A percentile compares a stretch with the other conserved stretches of the same genome.
These are phyloP conservation scores for Emmonsiellopsis sp. DNA, from an alignment of 2,329 filamentous ascomycete species.

Conservation along the genomic window DNA sequence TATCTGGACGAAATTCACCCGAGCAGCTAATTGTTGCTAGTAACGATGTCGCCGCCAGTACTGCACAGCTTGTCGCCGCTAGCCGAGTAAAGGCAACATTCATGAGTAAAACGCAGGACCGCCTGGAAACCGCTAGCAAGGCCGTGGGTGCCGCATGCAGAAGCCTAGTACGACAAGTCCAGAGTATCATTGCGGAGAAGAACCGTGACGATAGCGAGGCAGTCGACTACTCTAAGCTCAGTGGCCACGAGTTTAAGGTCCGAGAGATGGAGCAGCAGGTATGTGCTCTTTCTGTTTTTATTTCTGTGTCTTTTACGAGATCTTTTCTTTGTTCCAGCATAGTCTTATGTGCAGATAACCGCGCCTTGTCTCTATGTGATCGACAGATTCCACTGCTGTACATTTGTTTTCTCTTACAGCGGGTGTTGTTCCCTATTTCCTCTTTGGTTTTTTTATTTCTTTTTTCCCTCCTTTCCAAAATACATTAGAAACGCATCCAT, in stretches of 20 bases:
- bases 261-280: conserved; percentile 99
- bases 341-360: neutral
- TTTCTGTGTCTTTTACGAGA: neutral
- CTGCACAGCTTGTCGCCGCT: conserved; percentile 90
- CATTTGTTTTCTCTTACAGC: too few relatives aligned
- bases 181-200: conserved; percentile 83
- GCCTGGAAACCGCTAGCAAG: conserved; percentile 81
- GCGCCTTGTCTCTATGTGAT: neutral
- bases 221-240: conserved; percentile 80
- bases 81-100: conserved; percentile 94
- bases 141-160: conserved; percentile 85
- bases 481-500: too few relatives aligned
- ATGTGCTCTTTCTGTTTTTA: conserved; percentile 26
- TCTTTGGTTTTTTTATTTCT: too few relatives aligned
- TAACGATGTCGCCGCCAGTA: conserved; percentile 92
- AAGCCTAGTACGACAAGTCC: conserved; percentile 81
- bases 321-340: conserved; percentile 1
- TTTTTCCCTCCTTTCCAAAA: too few relatives aligned
- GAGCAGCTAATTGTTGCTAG: conserved; percentile 97
- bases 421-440: too few relatives aligned
- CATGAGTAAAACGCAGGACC: conserved; percentile 95
- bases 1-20: conserved; percentile 81
- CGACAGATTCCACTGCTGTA: too few relatives aligned
- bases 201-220: conserved; percentile 66
- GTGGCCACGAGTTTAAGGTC: conserved; percentile 95